Conservation (phyloP, 2,329 filamentous ascomycete species). For the Alternaria sp. region DNA sequence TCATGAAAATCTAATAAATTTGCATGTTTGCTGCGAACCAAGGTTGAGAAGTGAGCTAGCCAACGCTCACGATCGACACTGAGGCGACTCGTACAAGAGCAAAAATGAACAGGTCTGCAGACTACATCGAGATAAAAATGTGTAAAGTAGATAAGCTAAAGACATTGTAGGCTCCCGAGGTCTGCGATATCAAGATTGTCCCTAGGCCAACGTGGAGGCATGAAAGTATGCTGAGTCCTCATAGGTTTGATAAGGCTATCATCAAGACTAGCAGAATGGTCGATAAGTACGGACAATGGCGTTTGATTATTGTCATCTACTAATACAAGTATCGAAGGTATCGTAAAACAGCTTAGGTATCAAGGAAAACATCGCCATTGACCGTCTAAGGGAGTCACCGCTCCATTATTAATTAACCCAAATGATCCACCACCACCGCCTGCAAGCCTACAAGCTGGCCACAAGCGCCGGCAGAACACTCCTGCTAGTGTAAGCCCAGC, state of each 20-base stretch:
- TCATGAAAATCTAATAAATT: background rate
- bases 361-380: background rate
- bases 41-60: background rate
- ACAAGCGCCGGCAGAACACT: constrained; percentile 43
- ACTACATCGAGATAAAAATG: background rate
- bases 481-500: constrained; percentile 43
- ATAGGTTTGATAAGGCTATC: background rate
- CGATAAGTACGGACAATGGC: background rate
- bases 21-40: background rate
- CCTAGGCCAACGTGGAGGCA: background rate
- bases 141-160: background rate
- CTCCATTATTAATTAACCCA: background rate
- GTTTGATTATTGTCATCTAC: background rate
- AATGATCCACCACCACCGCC: background rate
- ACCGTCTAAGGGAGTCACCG: background rate
- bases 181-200: too few relatives aligned
- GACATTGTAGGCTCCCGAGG: background rate
- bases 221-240: background rate
- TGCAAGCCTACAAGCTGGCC: background rate
- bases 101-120: background rate
- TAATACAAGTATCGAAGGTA: background rate
- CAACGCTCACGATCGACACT: background rate
- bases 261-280: background rate
- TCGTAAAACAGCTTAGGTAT: background rate
- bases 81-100: too few relatives aligned